phyloP scores from a whole-genome alignment of 306 rosid genomes.

The Cicer bijugum region DNA sequence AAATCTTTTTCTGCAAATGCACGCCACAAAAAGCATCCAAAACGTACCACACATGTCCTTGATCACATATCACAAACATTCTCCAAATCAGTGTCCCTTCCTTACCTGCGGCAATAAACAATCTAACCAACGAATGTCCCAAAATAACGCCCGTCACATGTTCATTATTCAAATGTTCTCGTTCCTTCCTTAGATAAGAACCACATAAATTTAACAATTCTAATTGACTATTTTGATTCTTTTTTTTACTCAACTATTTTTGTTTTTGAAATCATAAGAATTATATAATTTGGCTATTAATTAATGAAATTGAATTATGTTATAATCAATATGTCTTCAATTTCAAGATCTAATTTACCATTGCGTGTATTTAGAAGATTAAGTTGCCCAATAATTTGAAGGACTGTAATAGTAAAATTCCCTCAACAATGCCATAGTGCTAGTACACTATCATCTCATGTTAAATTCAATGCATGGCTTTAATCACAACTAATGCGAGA shows the following conservation, averaged over 20 bases:
- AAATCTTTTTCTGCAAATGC: slow-evolving; percentile 37
- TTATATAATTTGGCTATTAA: too few species aligned
- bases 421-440: not conserved
- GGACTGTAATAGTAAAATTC: too few species aligned
- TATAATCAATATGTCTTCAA: too few species aligned
- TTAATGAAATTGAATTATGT: too few species aligned
- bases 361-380: too few species aligned
- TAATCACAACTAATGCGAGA: not conserved
- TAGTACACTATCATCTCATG: not conserved
- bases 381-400: too few species aligned
- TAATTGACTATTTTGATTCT: too few species aligned
- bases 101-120: not conserved
- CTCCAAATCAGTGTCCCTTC: not conserved
- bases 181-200: slow-evolving; percentile 1
- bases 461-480: not conserved
- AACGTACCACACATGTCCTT: not conserved
- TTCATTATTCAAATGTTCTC: not conserved
- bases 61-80: not conserved
- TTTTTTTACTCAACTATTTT: not conserved
- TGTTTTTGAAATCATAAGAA: too few species aligned
- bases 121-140: not conserved
- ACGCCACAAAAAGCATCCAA: slow-evolving; percentile 38
- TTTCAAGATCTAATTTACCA: too few species aligned
- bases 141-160: not conserved
- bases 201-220: not conserved